Conservation (phyloP, 352 stramenopile species). For the Phytopythium litorale region DNA sequence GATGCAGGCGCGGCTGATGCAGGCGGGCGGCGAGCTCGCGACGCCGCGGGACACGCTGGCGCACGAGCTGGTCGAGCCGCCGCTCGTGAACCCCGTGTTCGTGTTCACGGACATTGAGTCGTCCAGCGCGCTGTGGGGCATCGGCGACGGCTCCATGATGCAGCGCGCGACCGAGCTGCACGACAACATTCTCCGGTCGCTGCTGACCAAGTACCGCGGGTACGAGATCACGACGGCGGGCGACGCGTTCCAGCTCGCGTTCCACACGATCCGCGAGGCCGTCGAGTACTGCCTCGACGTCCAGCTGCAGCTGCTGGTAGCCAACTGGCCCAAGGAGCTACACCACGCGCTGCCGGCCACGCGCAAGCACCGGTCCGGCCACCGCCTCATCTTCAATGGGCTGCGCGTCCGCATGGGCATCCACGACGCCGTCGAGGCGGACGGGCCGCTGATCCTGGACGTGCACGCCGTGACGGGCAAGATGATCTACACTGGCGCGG, state of each 20-base stretch:
- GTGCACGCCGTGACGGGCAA: slow-evolving; percentile 47
- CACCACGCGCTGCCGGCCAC: slow-evolving; percentile 42
- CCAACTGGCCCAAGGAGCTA: slow-evolving; percentile 60
- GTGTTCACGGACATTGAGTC: slow-evolving; percentile 67
- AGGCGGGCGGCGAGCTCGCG: slow-evolving; percentile 26
- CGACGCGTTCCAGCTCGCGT: slow-evolving; percentile 68
- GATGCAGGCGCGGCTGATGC: slow-evolving; percentile 21
- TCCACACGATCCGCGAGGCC: slow-evolving; percentile 60
- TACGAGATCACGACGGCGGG: slow-evolving; percentile 77
- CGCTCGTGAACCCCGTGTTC: slow-evolving; percentile 45
- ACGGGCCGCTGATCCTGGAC: slow-evolving; percentile 29
- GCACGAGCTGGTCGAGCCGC: slow-evolving; percentile 12
- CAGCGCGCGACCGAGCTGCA: slow-evolving; percentile 38
- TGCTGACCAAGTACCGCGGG: slow-evolving; percentile 41
- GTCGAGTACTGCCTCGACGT: slow-evolving; percentile 61
- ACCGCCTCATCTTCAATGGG: slow-evolving; percentile 43
- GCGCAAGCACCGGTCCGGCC: slow-evolving; percentile 23
- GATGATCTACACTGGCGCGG: slow-evolving; percentile 40
- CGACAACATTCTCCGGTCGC: slow-evolving; percentile 33
- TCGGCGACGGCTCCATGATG: slow-evolving; percentile 42
- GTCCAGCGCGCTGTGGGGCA: slow-evolving; percentile 54
- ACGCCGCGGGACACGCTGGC: slow-evolving; percentile 10
- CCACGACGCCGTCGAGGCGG: slow-evolving; percentile 35
- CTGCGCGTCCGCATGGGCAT: slow-evolving; percentile 51
- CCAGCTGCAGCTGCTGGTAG: slow-evolving; percentile 46